Evolutionary conservation across 2,329 filamentous ascomycete genomes (phyloP).

Genomic region (Penicillium digitatum): DNA sequence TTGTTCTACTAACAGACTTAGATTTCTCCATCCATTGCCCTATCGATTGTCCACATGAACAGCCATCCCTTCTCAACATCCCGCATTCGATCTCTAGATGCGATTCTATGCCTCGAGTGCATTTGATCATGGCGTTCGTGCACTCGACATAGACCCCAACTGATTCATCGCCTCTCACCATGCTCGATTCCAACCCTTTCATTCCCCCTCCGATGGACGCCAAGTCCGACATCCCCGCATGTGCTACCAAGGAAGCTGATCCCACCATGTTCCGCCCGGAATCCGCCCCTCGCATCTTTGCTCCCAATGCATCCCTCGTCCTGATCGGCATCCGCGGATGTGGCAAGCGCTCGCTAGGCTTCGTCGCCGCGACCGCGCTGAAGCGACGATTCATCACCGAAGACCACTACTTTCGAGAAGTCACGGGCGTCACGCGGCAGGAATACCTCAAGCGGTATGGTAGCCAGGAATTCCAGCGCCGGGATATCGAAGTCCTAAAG

Average conservation of each 20-base stretch:
- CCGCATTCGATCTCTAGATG: not conserved
- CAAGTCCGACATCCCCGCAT: not conserved
- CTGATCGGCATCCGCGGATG: conserved; percentile 44
- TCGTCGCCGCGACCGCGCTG: conserved; percentile 42
- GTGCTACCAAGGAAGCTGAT: not conserved
- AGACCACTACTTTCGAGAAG: conserved; percentile 44
- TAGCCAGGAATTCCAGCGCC: conserved; percentile 42
- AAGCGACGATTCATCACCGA: conserved; percentile 45
- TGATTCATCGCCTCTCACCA: not conserved
- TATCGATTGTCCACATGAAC: not conserved
- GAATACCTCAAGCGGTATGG: conserved; percentile 41
- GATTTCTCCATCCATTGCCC: not conserved
- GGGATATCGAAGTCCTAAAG: conserved; percentile 42
- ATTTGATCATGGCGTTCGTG: conserved; percentile 3
- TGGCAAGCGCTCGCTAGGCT: conserved; percentile 43
- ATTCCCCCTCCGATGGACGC: not conserved
- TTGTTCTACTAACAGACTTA: not conserved
- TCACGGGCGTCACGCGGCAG: conserved; percentile 42
- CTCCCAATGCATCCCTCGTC: conserved; percentile 40
- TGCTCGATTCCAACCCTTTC: not conserved
- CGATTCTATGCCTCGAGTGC: not conserved
- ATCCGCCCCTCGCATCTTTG: conserved; percentile 27
- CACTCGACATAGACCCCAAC: conserved; percentile 1
- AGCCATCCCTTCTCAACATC: not conserved
- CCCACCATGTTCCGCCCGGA: not conserved